Evolutionary conservation across 176 grass and related monocot genomes (phyloP), one percentile per base, ranked within the genome.

Genomic region (Tuctoria greenei): DNA sequence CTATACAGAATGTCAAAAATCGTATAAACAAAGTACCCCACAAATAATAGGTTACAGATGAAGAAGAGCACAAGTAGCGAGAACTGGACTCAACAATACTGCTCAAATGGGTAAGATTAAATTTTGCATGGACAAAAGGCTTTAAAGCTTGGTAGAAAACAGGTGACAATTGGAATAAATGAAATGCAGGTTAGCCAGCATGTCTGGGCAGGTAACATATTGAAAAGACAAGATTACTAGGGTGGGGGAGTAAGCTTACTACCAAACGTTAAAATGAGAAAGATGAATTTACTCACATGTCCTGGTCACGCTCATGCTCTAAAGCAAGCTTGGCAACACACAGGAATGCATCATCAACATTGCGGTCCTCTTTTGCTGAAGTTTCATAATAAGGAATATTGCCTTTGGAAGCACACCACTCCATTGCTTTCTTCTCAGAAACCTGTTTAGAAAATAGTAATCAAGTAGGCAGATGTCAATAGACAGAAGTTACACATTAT

Each of bases 301-400:
- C 96, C 74, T 95, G 96, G 45, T 95, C 88, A 67, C 77, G 79
- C 61, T 99, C 96, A 72, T 95, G 92, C 70, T 99, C 85, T 47
- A 99, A 49, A 46, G 96, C 92, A 76, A 99, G 96, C 78, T 95
- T 95, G 66, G 92, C 89, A 61, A 99, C 78, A 77, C 81, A 86
- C 26, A 99, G 83, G 72, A 99, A 93, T 21, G 89, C 92, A 64
- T 72, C 84, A 56, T 99, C 96, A 34, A 99, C 92, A 66, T 99
- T 99, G 66, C 69, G 81, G 73, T 93, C 96, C 78, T 99, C 96
- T 80, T 93, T 99, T 71, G 96, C 96, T 44, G 92, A 99, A 66
- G 96, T 99, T 82, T 99, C 96, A 47, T 79, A 95, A 79, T 99
- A 99, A 72, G 96, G 96, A 75, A 99, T 95, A 69, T 81, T 99